A percentile compares a stretch with the other conserved stretches of the same genome.
Evolutionary conservation across 441 rosid genomes (phyloP).

Genomic region (Eutrema salsugineum): DNA sequence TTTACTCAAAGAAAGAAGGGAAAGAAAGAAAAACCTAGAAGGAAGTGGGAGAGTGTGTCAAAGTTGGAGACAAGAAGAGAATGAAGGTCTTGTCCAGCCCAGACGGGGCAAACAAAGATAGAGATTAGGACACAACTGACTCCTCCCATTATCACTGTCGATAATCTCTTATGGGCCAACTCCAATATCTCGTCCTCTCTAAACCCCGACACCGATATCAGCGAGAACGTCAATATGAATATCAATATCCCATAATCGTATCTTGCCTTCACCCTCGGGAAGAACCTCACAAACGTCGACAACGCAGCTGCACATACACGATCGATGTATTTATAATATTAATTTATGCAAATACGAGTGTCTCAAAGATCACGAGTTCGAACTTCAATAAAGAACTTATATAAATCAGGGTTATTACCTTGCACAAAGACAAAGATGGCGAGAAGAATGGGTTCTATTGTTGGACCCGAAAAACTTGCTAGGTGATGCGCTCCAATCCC

Average conservation of each 20-base stretch:
- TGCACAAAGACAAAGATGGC: slow-evolving; percentile 63
- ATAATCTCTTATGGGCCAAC: slow-evolving; percentile 50
- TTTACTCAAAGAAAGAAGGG: background rate
- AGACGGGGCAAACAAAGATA: slow-evolving; percentile 67
- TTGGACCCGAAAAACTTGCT: slow-evolving; percentile 51
- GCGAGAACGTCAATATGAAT: slow-evolving; percentile 72
- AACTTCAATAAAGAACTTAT: background rate
- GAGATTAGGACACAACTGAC: slow-evolving; percentile 45
- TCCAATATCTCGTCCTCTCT: slow-evolving; percentile 55
- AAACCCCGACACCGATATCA: slow-evolving; percentile 67
- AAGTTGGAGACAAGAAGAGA: slow-evolving; percentile 48
- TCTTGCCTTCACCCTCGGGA: slow-evolving; percentile 73
- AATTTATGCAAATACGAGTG: background rate
- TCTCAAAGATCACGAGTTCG: background rate
- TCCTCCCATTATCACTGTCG: slow-evolving; percentile 62
- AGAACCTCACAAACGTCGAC: slow-evolving; percentile 66
- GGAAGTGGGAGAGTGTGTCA: slow-evolving; percentile 54
- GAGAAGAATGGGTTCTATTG: slow-evolving; percentile 58
- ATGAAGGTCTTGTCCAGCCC: slow-evolving; percentile 90
- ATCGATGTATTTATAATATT: too few species aligned
- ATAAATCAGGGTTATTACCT: slow-evolving; percentile 31
- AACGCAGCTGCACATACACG: slow-evolving; percentile 52
- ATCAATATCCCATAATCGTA: slow-evolving; percentile 72
- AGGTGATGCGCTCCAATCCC: slow-evolving; percentile 74
- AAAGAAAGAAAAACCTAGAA: slow-evolving; percentile 54